These are phyloP conservation scores for Pleurotus tuoliensis DNA, from an alignment of 768 basidiomycete species.

Conservation along the genomic window DNA sequence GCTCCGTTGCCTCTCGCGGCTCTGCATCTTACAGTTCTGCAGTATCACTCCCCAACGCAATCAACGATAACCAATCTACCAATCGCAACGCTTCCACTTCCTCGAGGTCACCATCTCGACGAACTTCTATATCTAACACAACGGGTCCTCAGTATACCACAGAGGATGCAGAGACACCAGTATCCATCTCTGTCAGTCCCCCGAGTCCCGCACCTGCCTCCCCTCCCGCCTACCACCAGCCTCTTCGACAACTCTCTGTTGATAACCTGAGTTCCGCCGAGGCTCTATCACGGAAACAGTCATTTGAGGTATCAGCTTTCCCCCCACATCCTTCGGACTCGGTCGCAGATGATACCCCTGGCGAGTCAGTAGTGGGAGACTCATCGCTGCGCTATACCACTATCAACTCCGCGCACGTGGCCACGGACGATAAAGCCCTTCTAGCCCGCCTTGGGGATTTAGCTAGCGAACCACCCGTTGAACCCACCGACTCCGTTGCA, in stretches of 20 bases:
- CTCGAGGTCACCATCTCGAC: conserved; percentile 22
- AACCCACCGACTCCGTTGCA: conserved; percentile 14
- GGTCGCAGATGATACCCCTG: neutral
- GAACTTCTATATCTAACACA: conserved; percentile 23
- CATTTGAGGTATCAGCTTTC: conserved; percentile 18
- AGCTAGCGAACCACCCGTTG: conserved; percentile 49
- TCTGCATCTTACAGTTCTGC: conserved; percentile 25
- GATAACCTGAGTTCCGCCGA: conserved; percentile 8
- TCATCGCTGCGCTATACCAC: conserved; percentile 20
- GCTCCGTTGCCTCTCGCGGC: conserved; percentile 19
- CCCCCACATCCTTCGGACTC: conserved; percentile 5
- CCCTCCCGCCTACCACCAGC: conserved; percentile 45
- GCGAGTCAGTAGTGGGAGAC: neutral
- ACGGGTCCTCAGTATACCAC: conserved; percentile 9
- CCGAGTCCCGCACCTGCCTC: conserved; percentile 22
- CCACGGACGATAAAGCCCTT: conserved; percentile 61
- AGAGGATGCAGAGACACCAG: conserved; percentile 11
- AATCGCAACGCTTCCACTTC: conserved; percentile 12
- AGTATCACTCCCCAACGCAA: conserved; percentile 9
- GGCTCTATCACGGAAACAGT: neutral
- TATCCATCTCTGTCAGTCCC: conserved; percentile 12
- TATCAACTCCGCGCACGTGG: conserved; percentile 49
- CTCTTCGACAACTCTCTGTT: conserved; percentile 10
- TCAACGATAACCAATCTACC: conserved; percentile 8
- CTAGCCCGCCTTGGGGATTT: conserved; percentile 49